Percentiles rank a stretch among this genome's conserved stretches.
Evolutionary conservation across 257 asterid genomes (phyloP).

Genomic region (Nicotiana undulata): DNA sequence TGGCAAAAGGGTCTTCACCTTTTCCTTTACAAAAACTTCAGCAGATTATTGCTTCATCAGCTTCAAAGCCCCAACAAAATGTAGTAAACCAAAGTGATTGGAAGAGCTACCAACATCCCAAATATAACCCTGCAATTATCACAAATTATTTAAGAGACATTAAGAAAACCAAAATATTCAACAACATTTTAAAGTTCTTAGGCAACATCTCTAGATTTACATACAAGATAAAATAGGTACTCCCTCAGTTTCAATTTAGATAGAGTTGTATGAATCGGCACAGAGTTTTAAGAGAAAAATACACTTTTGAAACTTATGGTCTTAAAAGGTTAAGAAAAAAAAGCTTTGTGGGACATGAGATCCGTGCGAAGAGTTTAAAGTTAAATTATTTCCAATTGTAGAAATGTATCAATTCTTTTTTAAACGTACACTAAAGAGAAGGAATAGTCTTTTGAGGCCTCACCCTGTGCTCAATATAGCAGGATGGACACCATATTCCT

Average conservation of each 20-base stretch:
- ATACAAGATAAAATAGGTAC: not conserved
- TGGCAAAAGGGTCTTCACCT: slow-evolving; percentile 23
- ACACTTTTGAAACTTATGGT: no score
- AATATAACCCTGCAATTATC: slow-evolving; percentile 69
- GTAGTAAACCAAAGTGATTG: slow-evolving; percentile 81
- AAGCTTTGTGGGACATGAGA: no score
- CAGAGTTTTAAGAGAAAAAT: no score
- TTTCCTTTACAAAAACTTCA: slow-evolving; percentile 18
- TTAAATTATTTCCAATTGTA: no score
- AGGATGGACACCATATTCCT: slow-evolving; percentile 45
- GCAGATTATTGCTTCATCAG: slow-evolving; percentile 5
- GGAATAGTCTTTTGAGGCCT: not conserved
- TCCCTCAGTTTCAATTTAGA: no score
- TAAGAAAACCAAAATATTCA: not conserved
- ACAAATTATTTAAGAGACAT: not conserved
- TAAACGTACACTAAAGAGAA: no score
- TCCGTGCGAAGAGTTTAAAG: no score
- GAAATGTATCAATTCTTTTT: no score
- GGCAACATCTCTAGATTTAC: no score
- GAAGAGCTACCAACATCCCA: slow-evolving; percentile 88
- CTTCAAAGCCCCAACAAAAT: slow-evolving; percentile 70
- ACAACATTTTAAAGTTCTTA: not conserved
- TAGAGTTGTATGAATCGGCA: no score
- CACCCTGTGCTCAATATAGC: slow-evolving; percentile 44
- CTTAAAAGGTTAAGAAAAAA: no score